These are phyloP conservation scores for Fusarium sp. DNA, from an alignment of 2,329 filamentous ascomycete species.

Conservation along the genomic window DNA sequence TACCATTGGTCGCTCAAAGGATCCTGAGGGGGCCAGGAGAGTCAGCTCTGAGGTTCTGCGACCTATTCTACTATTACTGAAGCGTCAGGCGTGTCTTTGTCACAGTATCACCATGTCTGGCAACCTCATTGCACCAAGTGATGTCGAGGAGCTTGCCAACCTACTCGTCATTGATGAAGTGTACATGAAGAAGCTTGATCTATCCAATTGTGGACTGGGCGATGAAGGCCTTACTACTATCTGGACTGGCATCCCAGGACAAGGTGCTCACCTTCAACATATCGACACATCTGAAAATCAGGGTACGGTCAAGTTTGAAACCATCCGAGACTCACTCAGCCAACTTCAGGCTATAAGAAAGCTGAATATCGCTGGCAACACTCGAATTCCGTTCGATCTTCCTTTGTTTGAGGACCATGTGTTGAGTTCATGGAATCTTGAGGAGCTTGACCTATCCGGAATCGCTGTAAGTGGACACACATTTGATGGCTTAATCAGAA, in stretches of 20 bases:
- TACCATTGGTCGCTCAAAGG: slow-evolving; percentile 36
- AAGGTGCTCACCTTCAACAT: slow-evolving; percentile 60
- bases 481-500: background rate
- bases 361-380: slow-evolving; percentile 65
- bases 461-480: slow-evolving; percentile 60
- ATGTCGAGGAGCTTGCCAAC: slow-evolving; percentile 61
- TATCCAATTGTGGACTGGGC: slow-evolving; percentile 65
- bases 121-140: slow-evolving; percentile 61
- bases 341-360: slow-evolving; percentile 60
- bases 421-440: slow-evolving; percentile 61
- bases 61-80: slow-evolving; percentile 64
- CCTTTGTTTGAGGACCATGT: slow-evolving; percentile 62
- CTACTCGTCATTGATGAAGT: slow-evolving; percentile 53
- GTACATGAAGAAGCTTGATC: slow-evolving; percentile 62
- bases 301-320: slow-evolving; percentile 63
- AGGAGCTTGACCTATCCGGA: slow-evolving; percentile 67
- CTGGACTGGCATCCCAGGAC: slow-evolving; percentile 62
- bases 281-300: slow-evolving; percentile 68
- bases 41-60: slow-evolving; percentile 59
- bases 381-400: slow-evolving; percentile 60
- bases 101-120: slow-evolving; percentile 65
- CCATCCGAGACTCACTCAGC: slow-evolving; percentile 60
- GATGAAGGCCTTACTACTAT: slow-evolving; percentile 63
- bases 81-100: slow-evolving; percentile 62
- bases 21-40: slow-evolving; percentile 42